Evolutionary conservation across 441 rosid species (phyloP).

Genomic region (Populus hybrid): DNA sequence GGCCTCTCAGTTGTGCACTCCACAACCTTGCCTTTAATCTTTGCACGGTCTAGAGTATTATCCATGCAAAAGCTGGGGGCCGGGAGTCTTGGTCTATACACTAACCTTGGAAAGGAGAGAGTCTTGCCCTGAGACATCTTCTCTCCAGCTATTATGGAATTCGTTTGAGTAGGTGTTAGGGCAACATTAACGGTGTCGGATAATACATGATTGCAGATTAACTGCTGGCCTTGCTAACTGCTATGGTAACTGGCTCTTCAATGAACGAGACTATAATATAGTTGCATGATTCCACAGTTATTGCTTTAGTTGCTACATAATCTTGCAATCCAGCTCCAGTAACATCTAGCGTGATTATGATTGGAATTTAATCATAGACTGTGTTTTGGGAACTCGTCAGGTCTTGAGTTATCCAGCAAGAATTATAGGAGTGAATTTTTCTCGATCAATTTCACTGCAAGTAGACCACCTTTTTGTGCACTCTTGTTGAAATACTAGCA

Average conservation of each 20-base stretch:
- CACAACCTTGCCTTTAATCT: slow-evolving; percentile 48
- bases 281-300: background rate
- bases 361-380: too few species aligned
- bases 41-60: slow-evolving; percentile 34
- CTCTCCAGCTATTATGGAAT: background rate
- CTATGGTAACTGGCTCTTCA: background rate
- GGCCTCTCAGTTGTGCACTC: slow-evolving; percentile 34
- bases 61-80: slow-evolving; percentile 41
- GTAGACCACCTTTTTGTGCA: too few species aligned
- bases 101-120: background rate
- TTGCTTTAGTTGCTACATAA: background rate
- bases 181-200: background rate
- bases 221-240: background rate
- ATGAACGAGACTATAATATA: background rate
- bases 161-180: background rate
- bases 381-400: too few species aligned
- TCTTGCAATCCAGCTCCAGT: background rate
- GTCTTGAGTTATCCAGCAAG: too few species aligned
- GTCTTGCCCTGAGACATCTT: background rate
- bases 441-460: too few species aligned
- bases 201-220: background rate
- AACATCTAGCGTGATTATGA: background rate
- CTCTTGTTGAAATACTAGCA: too few species aligned
- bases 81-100: too few species aligned
- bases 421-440: too few species aligned